Conservation (phyloP, 108 stramenopile species). For the Cyclostephanos tholiformis region DNA sequence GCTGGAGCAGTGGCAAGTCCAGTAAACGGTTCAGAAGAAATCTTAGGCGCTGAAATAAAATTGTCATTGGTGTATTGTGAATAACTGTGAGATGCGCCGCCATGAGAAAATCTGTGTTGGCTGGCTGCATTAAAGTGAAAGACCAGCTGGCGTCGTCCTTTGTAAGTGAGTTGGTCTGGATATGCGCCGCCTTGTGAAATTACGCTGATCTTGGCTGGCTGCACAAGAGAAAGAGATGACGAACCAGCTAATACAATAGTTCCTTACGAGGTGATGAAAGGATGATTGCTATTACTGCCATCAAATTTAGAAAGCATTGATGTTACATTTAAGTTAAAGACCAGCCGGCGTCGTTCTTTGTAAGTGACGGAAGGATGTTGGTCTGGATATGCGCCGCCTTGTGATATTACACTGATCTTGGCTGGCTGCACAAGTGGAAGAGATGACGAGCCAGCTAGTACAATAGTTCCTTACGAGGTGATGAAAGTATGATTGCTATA, state of each 20-base stretch:
- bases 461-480: not conserved
- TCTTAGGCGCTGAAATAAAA: not conserved
- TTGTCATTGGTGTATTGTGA: not conserved
- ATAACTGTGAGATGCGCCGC: not conserved
- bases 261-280: not conserved
- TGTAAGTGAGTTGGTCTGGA: not conserved
- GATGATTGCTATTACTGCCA: not conserved
- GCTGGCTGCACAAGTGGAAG: not conserved
- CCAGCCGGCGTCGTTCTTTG: no score
- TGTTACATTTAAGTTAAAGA: not conserved
- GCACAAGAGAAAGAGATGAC: not conserved
- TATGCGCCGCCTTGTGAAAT: not conserved
- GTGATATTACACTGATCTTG: not conserved
- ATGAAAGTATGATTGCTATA: not conserved
- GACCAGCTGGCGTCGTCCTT: no score
- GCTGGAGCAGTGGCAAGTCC: not conserved
- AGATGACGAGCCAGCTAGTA: no score
- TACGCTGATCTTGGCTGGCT: not conserved
- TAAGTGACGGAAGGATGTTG: not conserved
- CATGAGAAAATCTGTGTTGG: not conserved
- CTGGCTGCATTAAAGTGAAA: not conserved
- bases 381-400: not conserved
- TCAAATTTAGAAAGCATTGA: no score
- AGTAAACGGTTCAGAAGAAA: constrained; percentile 3
- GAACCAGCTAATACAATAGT: no score